A percentile compares a stretch with the other conserved stretches of the same genome.
phyloP scores from a whole-genome alignment of 305 asterid genomes.

The Fraxinus sp. region DNA sequence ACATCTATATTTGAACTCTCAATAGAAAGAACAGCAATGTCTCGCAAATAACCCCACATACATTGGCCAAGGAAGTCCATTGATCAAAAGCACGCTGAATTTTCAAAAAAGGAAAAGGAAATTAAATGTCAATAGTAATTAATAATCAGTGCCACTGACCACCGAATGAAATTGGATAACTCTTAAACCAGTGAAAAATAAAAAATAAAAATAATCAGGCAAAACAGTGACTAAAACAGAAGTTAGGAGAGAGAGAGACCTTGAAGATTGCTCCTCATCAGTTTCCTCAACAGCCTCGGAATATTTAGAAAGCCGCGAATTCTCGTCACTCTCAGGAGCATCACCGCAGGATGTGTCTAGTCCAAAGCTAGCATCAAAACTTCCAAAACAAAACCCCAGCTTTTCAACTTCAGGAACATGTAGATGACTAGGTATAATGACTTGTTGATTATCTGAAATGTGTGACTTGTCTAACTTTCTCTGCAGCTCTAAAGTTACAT shows the following conservation, averaged over 20 bases:
- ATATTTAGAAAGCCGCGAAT: conserved; percentile 46
- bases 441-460: conserved; percentile 68
- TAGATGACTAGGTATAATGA: conserved; percentile 77
- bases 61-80: neutral
- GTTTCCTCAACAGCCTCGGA: conserved; percentile 61
- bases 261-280: conserved; percentile 47
- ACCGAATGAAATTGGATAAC: neutral
- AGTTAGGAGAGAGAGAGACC: conserved; percentile 39
- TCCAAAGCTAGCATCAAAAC: conserved; percentile 72
- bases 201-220: conserved; percentile 4
- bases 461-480: conserved; percentile 57
- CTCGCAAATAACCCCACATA: neutral
- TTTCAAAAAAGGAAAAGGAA: neutral
- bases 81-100: neutral
- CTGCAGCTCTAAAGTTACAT: conserved; percentile 56
- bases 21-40: neutral
- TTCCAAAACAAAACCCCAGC: conserved; percentile 93
- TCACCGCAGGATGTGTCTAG: conserved; percentile 46
- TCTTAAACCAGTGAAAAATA: neutral
- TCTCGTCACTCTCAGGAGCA: conserved; percentile 42
- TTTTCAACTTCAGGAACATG: conserved; percentile 84
- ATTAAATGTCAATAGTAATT: neutral
- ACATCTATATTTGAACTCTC: conserved; percentile 8
- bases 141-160: neutral
- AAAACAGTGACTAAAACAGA: conserved; percentile 14